Percentiles rank a stretch among this genome's conserved stretches.
These are phyloP conservation scores for Penicillium ucsense DNA, from an alignment of 495 filamentous ascomycete genomes.

Conservation along the genomic window DNA sequence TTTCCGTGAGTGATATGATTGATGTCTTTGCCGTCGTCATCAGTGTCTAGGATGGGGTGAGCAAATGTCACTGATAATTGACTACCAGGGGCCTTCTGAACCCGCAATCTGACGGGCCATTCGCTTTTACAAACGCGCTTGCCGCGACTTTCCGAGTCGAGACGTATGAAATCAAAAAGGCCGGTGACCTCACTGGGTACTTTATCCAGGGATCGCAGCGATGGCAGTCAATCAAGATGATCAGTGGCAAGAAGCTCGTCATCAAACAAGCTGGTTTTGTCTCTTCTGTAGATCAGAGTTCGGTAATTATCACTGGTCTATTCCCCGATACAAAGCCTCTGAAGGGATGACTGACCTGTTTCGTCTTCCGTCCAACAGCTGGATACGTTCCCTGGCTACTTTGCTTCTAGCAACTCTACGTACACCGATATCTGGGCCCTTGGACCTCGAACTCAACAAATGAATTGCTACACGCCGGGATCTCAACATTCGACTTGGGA, in stretches of 20 bases:
- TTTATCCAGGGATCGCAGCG: constrained; percentile 1
- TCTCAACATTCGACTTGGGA: constrained; percentile 1
- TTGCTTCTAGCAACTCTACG: not conserved
- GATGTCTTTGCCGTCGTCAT: no score
- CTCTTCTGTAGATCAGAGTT: constrained; percentile 2
- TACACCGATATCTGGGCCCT: not conserved
- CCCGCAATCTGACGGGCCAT: not conserved
- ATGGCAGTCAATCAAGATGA: constrained; percentile 1
- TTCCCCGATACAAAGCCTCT: not conserved
- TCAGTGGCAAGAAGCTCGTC: not conserved
- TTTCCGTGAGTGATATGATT: not conserved
- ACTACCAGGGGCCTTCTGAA: not conserved
- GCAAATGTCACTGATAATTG: no score
- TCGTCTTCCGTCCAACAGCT: not conserved
- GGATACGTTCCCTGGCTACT: not conserved
- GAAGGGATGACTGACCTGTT: not conserved
- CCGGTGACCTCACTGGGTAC: not conserved
- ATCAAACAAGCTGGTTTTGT: not conserved
- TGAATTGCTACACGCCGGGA: not conserved
- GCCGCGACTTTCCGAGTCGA: not conserved
- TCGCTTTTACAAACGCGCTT: not conserved
- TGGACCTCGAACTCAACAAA: not conserved
- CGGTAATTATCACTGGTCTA: not conserved
- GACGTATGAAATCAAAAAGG: not conserved
- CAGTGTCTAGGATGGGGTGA: not conserved